Conservation (phyloP, 1,284 basidiomycete genomes). For the Sanghuangporus sanghuang region DNA sequence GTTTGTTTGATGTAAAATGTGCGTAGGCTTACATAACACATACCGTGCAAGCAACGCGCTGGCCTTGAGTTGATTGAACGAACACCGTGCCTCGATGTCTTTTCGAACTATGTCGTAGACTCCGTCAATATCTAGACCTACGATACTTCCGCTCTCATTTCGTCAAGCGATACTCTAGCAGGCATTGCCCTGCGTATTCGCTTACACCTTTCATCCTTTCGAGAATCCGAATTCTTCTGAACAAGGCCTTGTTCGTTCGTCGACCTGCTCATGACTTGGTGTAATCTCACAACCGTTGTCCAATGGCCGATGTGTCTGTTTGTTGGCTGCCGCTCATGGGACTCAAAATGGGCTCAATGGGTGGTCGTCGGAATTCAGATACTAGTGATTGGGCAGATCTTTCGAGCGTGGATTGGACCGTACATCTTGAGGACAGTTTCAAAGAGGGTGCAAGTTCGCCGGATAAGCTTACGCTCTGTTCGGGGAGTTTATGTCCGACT, state of each 20-base stretch:
- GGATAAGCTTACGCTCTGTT: slow-evolving; percentile 69
- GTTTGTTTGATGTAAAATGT: too few relatives aligned
- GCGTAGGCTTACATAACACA: too few relatives aligned
- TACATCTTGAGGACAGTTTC: slow-evolving; percentile 54
- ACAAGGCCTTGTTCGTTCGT: neutral
- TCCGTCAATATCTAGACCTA: neutral
- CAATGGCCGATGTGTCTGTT: neutral
- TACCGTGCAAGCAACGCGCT: too few relatives aligned
- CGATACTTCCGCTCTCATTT: neutral
- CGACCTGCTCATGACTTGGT: neutral
- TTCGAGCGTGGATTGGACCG: slow-evolving; percentile 61
- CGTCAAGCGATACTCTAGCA: neutral
- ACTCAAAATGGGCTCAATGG: slow-evolving; percentile 35
- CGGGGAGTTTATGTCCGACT: slow-evolving; percentile 64
- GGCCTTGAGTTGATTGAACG: too few relatives aligned
- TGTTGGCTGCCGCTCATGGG: slow-evolving; percentile 20
- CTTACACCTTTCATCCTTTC: neutral
- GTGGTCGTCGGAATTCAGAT: slow-evolving; percentile 46
- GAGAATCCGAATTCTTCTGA: neutral
- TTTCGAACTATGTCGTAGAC: neutral
- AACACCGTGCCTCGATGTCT: neutral
- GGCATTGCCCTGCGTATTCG: neutral
- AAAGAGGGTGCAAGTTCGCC: slow-evolving; percentile 57
- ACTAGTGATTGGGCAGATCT: slow-evolving; percentile 46
- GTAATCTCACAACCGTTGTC: neutral